A percentile compares a stretch with the other conserved stretches of the same genome.
Conservation (phyloP, 176 grass and related monocot species). For the Avena insularis region DNA sequence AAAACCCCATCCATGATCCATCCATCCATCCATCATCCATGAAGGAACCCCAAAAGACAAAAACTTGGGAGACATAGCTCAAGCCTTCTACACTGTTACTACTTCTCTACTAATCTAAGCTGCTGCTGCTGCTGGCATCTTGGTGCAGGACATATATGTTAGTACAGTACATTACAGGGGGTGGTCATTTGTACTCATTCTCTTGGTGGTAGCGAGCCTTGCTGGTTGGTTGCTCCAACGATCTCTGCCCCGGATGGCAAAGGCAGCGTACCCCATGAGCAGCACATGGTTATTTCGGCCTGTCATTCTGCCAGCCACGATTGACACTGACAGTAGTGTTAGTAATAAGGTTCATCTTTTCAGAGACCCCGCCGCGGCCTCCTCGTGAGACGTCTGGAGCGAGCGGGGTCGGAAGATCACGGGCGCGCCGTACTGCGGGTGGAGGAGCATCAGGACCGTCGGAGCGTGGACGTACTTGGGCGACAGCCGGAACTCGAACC, state of each 20-base stretch:
- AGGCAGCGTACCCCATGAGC: constrained; percentile 45
- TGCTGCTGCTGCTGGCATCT: constrained; percentile 46
- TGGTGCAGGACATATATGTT: constrained; percentile 60
- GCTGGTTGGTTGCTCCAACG: constrained; percentile 16
- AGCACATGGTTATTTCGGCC: constrained; percentile 45
- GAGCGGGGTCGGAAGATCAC: constrained; percentile 69
- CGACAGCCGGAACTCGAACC: constrained; percentile 81
- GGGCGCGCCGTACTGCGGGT: constrained; percentile 95
- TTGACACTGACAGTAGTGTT: constrained; percentile 53
- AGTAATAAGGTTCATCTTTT: constrained; percentile 27
- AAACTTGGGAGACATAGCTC: constrained; percentile 48
- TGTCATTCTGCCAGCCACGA: constrained; percentile 56
- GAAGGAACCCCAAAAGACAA: constrained; percentile 39
- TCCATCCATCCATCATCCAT: constrained; percentile 29
- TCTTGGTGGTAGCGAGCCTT: constrained; percentile 11
- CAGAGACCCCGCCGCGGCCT: neutral
- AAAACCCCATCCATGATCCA: constrained; percentile 24
- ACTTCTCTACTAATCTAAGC: constrained; percentile 52
- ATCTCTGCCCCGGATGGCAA: constrained; percentile 34
- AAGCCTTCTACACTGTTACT: constrained; percentile 42
- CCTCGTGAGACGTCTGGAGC: constrained; percentile 24
- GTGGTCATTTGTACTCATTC: constrained; percentile 33
- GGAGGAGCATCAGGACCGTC: constrained; percentile 96
- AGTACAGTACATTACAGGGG: constrained; percentile 41
- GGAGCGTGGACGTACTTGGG: constrained; percentile 92